A percentile compares a stretch with the other conserved stretches of the same genome.
Evolutionary conservation across 1,284 basidiomycete species (phyloP).

Genomic region (Austroboletus niveus): DNA sequence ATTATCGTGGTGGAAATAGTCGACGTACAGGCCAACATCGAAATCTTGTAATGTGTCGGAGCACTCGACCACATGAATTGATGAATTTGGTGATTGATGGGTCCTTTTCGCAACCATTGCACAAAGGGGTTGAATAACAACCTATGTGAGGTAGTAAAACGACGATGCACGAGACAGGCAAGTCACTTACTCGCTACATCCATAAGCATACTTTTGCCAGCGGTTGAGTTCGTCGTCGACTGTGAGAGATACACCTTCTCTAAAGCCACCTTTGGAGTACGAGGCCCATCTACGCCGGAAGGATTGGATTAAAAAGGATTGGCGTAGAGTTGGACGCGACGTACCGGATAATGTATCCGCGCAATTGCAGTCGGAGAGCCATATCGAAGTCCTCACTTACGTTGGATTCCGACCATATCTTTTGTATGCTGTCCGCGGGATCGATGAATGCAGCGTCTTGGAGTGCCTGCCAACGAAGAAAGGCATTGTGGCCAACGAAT

Average conservation of each 20-base stretch:
- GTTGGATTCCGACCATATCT: conserved; percentile 83
- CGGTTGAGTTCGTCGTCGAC: conserved; percentile 79
- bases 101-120: conserved; percentile 70
- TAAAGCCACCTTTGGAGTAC: conserved; percentile 78
- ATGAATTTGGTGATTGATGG: conserved; percentile 75
- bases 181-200: conserved; percentile 30
- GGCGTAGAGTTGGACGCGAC: neutral
- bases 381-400: conserved; percentile 89
- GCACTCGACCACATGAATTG: conserved; percentile 76
- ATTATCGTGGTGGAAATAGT: conserved; percentile 13
- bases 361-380: conserved; percentile 61
- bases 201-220: conserved; percentile 88
- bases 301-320: conserved; percentile 3
- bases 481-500: conserved; percentile 88
- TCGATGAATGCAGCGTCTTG: conserved; percentile 79
- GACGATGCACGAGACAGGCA: neutral
- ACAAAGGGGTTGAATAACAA: conserved; percentile 76
- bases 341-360: conserved; percentile 21
- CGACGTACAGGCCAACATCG: conserved; percentile 71
- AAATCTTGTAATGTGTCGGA: conserved; percentile 82
- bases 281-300: conserved; percentile 65
- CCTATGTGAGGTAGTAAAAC: conserved; percentile 46
- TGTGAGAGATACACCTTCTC: conserved; percentile 85
- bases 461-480: conserved; percentile 80
- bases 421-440: conserved; percentile 49